Evolutionary conservation across 2,329 filamentous ascomycete genomes (phyloP).

Genomic region (Aspergillus novofumigatus): DNA sequence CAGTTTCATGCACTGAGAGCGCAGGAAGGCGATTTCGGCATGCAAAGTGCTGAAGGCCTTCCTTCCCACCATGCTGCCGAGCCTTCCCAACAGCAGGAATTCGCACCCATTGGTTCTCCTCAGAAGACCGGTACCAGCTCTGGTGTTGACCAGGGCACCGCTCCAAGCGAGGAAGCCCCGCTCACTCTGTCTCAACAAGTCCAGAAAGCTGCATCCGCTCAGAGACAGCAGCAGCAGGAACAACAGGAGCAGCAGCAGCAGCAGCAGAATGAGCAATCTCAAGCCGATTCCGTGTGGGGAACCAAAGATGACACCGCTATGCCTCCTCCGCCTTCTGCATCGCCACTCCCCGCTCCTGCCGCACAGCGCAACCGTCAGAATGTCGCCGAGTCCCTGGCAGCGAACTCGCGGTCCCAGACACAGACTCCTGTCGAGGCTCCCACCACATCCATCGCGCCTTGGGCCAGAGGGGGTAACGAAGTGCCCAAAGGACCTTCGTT

Average conservation of each 20-base stretch:
- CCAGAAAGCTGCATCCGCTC: conserved; percentile 61
- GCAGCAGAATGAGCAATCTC: conserved; percentile 33
- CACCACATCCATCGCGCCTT: conserved; percentile 79
- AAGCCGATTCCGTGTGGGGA: conserved; percentile 52
- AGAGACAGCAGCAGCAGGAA: conserved; percentile 32
- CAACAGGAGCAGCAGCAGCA: conserved; percentile 22
- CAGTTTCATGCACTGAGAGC: conserved; percentile 77
- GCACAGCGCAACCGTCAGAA: conserved; percentile 81
- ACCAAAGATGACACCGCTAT: conserved; percentile 60
- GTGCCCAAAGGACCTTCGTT: conserved; percentile 80
- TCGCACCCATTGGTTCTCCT: conserved; percentile 13
- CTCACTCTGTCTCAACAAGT: conserved; percentile 80
- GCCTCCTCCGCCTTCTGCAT: conserved; percentile 70
- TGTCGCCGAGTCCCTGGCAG: conserved; percentile 68
- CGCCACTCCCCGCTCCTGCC: conserved; percentile 81
- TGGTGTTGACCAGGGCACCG: conserved; percentile 11
- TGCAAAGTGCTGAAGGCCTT: conserved; percentile 37
- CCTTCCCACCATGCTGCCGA: conserved; percentile 38
- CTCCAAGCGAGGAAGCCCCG: conserved; percentile 42
- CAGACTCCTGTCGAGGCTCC: conserved; percentile 67
- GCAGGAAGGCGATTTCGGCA: conserved; percentile 57
- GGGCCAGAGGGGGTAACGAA: conserved; percentile 79
- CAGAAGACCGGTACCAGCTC: conserved; percentile 23
- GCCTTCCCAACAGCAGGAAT: conserved; percentile 24
- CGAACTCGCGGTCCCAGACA: conserved; percentile 66